These are phyloP conservation scores for Dictyostelium capitatum DNA, from an alignment of 78 protist genomes.

Conservation along the genomic window DNA sequence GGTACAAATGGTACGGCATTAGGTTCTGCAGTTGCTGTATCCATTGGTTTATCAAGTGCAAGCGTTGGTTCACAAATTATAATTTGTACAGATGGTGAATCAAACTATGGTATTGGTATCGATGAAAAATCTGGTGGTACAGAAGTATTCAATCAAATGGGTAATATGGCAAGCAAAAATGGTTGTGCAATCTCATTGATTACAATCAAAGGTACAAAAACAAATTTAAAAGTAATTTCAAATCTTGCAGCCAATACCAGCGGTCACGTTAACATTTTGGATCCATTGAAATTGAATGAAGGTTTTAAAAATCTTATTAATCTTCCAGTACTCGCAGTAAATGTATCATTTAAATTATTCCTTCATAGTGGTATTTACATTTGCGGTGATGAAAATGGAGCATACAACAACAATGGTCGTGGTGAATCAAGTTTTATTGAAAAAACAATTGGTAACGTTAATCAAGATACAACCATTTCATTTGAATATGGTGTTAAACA, in stretches of 20 bases:
- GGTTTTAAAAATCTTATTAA: conserved; percentile 37
- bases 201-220: conserved; percentile 73
- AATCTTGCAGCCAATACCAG: conserved; percentile 38
- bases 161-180: conserved; percentile 37
- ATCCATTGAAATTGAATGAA: conserved; percentile 76
- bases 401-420: background rate
- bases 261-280: conserved; percentile 80
- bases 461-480: conserved; percentile 45
- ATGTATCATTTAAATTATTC: conserved; percentile 33
- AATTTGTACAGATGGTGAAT: conserved; percentile 88
- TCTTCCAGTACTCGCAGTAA: conserved; percentile 75
- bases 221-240: conserved; percentile 49
- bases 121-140: no score
- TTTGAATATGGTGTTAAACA: conserved; percentile 65
- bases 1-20: conserved; percentile 89
- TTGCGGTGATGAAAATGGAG: background rate
- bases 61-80: conserved; percentile 69
- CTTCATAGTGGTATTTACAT: conserved; percentile 51
- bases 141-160: conserved; percentile 68
- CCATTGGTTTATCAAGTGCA: conserved; percentile 70
- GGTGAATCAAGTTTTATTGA: background rate
- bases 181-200: conserved; percentile 80
- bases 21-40: conserved; percentile 85
- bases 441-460: conserved; percentile 57
- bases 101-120: conserved; percentile 87